phyloP scores from a whole-genome alignment of 345 rosid genomes.

The Iberis pinnata region DNA sequence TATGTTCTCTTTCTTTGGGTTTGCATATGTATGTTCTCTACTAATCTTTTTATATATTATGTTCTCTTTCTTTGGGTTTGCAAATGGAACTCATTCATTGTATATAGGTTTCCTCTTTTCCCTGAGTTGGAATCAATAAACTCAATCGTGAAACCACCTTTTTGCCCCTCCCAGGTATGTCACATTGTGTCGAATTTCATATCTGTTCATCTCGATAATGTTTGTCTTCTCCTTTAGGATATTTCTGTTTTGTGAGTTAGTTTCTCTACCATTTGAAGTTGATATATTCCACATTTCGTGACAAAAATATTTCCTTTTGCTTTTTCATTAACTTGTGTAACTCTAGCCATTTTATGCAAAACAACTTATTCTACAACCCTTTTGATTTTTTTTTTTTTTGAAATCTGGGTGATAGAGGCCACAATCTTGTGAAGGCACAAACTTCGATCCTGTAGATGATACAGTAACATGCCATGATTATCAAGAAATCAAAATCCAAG shows the following conservation, averaged over 20 bases:
- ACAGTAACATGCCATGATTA: slow-evolving; percentile 74
- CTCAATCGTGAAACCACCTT: slow-evolving; percentile 61
- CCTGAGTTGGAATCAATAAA: slow-evolving; percentile 90
- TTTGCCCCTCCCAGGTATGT: slow-evolving; percentile 84
- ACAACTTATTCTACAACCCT: not conserved
- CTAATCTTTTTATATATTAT: too few species aligned
- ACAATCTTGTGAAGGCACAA: slow-evolving; percentile 70
- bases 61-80: not conserved
- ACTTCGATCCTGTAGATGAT: slow-evolving; percentile 57
- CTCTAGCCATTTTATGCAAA: not conserved
- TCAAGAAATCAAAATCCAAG: slow-evolving; percentile 95
- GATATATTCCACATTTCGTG: too few species aligned
- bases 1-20: not conserved
- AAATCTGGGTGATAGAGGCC: slow-evolving; percentile 43
- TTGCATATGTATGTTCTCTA: slow-evolving; percentile 36
- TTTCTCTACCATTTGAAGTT: too few species aligned
- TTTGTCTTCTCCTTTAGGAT: too few species aligned
- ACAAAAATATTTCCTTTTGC: not conserved
- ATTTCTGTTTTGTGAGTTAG: not conserved
- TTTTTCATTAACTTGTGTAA: not conserved
- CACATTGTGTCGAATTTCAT: not conserved
- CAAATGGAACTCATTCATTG: slow-evolving; percentile 7
- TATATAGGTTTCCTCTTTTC: slow-evolving; percentile 62
- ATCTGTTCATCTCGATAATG: too few species aligned
- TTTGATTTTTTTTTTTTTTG: not conserved